Base-by-base conservation (phyloP, 2,329 filamentous ascomycete species). In the Biscogniauxia marginata region DNA sequence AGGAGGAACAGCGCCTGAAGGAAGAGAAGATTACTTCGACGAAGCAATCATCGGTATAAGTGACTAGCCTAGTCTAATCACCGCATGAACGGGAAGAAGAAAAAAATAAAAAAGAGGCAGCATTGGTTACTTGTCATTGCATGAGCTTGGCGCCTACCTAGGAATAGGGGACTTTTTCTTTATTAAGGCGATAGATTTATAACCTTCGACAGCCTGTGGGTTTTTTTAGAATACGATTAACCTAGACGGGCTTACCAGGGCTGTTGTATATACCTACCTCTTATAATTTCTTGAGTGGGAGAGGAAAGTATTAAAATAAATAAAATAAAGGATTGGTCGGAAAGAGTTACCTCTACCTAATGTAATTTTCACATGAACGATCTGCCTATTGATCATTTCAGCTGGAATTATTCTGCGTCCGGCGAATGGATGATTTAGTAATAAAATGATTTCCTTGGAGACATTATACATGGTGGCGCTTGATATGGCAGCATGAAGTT, bases 1-100 rank as follows among this genome's bases (percentile, higher is more conserved):
- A 88, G 68, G 82, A 82, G 65, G 79, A 84, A 67, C 81, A 85
- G 71, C 73, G 75, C 39, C 64, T 65, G 46, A 79, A 76, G 65
- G 80, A 84, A 65, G 77, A 73, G 43, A 71, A 71, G 56, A 66
- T 73, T 59, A 58, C 51, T 9, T 7, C 51, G 24, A 44, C 54
- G 13, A 39, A 16, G 30, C 13, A 39, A 7, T 52, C 16, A 23
- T 49, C 16, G 46, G 20, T 16, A 39, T 39, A 39, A 9, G 13
- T 16, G 30, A 39, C 30, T 39, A 39, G 4, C 2, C 9, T 39
- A 39, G 13, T n/a, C 30, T 39, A 39, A 39, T 39, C 30, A 39
- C 30, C 13, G 30, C 30, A 39, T 39, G 13, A 39, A 39, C n/a
- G n/a, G n/a, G n/a, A n/a, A 39, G 9, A 21, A 46, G 11, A n/a